Base-by-base conservation (phyloP, 345 rosid species). In the Iberis pinnata region DNA sequence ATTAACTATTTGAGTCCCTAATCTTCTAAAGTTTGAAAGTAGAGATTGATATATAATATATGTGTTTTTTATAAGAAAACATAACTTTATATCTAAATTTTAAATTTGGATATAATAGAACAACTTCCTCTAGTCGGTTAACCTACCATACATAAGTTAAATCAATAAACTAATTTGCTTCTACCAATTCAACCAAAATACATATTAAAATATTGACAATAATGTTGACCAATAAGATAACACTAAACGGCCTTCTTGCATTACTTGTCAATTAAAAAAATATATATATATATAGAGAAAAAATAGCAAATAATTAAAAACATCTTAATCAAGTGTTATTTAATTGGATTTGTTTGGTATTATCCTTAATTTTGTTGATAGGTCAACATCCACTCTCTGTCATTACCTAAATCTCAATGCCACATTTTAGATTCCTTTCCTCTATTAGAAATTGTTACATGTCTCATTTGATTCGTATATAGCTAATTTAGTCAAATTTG, bases 331-430 rank as follows among this genome's bases (percentile, higher is more conserved):
- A 32, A 46, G 6, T 54, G 51, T 60, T 67, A 26, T 47, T 56
- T 67, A 73, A 67, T 29, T 29, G 73, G 77, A 73, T 76, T 81
- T 71, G 78, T 81, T 83, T 88, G 83, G 80, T 81, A 74, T 84
- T 87, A 84, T 87, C 89, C 67, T 72, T 46, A 67, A 53, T 65
- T 67, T 85, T 72, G 96, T 92, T 92, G 95, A 81, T 75, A 64
- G 86, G 95, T 92, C 95, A 80, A 70, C 96, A 77, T 88, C 98
- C 73, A 58, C 65, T 81, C 82, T 82, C 64, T 83, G 78, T 83
- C 96, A 83, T 81, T 86, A 87, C 98, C 95, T 84, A 87, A 71
- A 83, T 77, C 78, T 72, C 13, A 67, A 79, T 79, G 90, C 95
- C 80, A 69, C 78, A 76, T 75, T 76, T 59, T 45, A 80, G 76